Conservation (phyloP, 129 eudicot species). For the Artemisia argyi region DNA sequence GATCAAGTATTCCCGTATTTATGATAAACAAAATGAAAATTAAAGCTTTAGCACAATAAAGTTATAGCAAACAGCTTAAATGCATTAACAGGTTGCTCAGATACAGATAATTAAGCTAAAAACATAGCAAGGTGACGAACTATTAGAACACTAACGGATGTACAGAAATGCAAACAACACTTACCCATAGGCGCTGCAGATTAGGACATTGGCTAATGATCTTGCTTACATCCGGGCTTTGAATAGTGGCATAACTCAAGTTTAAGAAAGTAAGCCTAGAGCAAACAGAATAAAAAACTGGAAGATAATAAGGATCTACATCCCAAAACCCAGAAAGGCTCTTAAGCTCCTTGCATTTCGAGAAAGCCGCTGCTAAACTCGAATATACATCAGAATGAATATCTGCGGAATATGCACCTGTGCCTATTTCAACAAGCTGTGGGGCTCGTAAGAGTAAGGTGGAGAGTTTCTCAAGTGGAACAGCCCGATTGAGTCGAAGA, state of each 20-base stretch:
- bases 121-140: not conserved
- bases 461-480: conserved; percentile 79
- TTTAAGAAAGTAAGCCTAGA: conserved; percentile 73
- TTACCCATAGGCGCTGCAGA: conserved; percentile 87
- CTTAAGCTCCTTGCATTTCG: conserved; percentile 69
- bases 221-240: conserved; percentile 65
- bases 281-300: conserved; percentile 77
- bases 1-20: not conserved
- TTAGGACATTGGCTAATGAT: conserved; percentile 63
- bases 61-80: not conserved
- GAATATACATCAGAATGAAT: conserved; percentile 53
- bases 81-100: no score
- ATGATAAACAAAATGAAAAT: no score
- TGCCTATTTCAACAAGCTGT: conserved; percentile 77
- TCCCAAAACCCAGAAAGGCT: conserved; percentile 94
- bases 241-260: conserved; percentile 75
- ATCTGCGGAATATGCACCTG: conserved; percentile 76
- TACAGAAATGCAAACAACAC: conserved; percentile 12
- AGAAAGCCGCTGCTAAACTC: conserved; percentile 54
- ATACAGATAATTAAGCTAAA: no score
- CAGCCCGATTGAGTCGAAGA: conserved; percentile 78
- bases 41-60: no score
- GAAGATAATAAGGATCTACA: conserved; percentile 72
- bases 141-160: no score
- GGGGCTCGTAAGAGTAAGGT: conserved; percentile 67